These are phyloP conservation scores for Mortierella alpina DNA, from an alignment of 192 early-diverging fungal species.

Conservation along the genomic window DNA sequence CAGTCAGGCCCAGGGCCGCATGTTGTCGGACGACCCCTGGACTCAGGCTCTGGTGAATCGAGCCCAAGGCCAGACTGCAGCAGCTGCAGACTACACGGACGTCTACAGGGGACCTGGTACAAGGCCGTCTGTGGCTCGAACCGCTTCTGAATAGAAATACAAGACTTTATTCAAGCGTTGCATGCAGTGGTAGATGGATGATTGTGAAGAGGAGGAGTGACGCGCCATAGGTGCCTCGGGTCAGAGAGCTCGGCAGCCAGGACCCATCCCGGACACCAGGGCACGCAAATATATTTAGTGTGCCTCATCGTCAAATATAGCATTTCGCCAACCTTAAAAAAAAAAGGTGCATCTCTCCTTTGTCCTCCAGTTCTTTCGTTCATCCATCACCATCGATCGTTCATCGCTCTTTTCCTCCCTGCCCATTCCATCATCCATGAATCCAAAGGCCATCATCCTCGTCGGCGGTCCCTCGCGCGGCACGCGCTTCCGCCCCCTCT, in stretches of 20 bases:
- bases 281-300: not conserved
- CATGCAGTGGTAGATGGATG: too few species aligned
- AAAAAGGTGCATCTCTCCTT: not conserved
- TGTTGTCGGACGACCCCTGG: constrained; percentile 38
- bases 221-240: too few species aligned
- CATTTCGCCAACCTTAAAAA: not conserved
- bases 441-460: constrained; percentile 91
- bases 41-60: constrained; percentile 42
- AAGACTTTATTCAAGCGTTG: too few species aligned
- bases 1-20: not conserved
- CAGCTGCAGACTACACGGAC: too few species aligned
- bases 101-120: too few species aligned
- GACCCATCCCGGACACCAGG: not conserved
- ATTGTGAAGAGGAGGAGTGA: too few species aligned
- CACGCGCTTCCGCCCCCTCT: constrained; percentile 97
- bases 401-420: not conserved
- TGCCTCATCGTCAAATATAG: not conserved
- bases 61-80: constrained; percentile 3
- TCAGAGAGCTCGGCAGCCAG: not conserved
- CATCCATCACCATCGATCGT: not conserved
- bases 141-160: too few species aligned
- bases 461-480: constrained; percentile 98
- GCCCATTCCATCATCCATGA: constrained; percentile 11
- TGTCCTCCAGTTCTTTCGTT: not conserved
- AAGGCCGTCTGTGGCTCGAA: too few species aligned